A percentile compares a stretch with the other conserved stretches of the same genome.
Conservation (phyloP, 1,139 yeast species). For the Chernovozyma aurita region DNA sequence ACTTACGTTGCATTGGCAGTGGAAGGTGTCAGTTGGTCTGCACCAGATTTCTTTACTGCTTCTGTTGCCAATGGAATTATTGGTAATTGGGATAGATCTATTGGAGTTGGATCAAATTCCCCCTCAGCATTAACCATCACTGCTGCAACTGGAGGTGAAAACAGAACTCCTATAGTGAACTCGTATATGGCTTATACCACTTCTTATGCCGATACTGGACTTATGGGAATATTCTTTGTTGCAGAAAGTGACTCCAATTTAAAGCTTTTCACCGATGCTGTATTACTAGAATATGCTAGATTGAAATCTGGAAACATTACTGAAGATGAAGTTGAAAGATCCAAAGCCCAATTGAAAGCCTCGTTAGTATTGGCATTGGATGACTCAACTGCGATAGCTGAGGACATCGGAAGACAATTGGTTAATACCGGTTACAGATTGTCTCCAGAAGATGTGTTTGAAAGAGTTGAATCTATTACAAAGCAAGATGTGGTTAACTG, state of each 20-base stretch:
- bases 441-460: conserved; percentile 89
- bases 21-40: conserved; percentile 98
- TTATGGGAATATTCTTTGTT: conserved; percentile 94
- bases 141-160: conserved; percentile 60
- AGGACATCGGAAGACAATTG: conserved; percentile 94
- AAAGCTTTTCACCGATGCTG: conserved; percentile 64
- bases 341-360: conserved; percentile 93
- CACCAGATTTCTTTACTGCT: conserved; percentile 93
- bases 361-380: conserved; percentile 83
- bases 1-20: conserved; percentile 92
- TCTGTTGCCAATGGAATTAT: conserved; percentile 94
- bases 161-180: conserved; percentile 64
- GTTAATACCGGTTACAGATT: conserved; percentile 91
- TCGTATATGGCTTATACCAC: conserved; percentile 96
- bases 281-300: conserved; percentile 85
- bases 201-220: conserved; percentile 93
- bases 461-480: conserved; percentile 73
- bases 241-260: conserved; percentile 71
- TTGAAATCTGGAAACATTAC: conserved; percentile 71
- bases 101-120: conserved; percentile 69
- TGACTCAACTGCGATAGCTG: conserved; percentile 95
- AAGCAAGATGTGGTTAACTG: conserved; percentile 78
- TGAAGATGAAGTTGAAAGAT: conserved; percentile 85
- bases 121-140: conserved; percentile 77
- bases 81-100: conserved; percentile 95